phyloP scores from a whole-genome alignment of 768 basidiomycete genomes.

The Podaxis rugospora region DNA sequence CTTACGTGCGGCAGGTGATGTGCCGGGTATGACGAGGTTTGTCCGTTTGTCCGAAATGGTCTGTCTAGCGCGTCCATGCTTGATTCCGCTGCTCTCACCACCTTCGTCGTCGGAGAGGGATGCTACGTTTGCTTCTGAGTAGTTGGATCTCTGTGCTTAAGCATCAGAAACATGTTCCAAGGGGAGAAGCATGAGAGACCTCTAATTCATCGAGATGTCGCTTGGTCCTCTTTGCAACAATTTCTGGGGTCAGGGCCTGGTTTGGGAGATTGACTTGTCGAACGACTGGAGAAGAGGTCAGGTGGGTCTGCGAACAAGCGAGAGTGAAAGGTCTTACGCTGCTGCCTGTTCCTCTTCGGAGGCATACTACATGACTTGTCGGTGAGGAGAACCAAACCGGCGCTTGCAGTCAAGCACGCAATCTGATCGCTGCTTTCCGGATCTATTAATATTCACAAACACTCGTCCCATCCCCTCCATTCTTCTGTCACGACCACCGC shows the following conservation, averaged over 20 bases:
- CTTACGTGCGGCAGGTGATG: constrained; percentile 49
- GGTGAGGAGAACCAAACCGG: neutral
- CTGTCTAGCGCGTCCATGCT: constrained; percentile 69
- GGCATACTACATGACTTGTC: constrained; percentile 29
- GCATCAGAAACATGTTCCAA: constrained; percentile 8
- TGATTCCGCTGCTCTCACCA: constrained; percentile 38
- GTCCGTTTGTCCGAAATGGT: constrained; percentile 73
- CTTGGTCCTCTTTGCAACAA: constrained; percentile 71
- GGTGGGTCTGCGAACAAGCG: neutral
- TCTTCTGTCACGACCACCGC: neutral
- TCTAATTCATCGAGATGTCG: constrained; percentile 84
- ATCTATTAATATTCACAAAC: neutral
- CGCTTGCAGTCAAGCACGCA: constrained; percentile 23
- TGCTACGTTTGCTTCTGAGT: constrained; percentile 50
- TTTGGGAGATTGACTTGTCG: constrained; percentile 42
- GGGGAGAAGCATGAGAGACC: constrained; percentile 31
- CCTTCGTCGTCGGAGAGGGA: constrained; percentile 37
- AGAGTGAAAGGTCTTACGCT: constrained; percentile 31
- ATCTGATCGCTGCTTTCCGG: constrained; percentile 17
- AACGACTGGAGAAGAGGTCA: constrained; percentile 29
- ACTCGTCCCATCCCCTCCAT: neutral
- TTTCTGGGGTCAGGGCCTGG: constrained; percentile 50
- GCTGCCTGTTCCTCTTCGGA: constrained; percentile 43
- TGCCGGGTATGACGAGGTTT: constrained; percentile 44
- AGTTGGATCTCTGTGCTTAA: constrained; percentile 64